These are phyloP conservation scores for Leptoxyphium fumago DNA, from an alignment of 2,329 filamentous ascomycete species.

Conservation along the genomic window DNA sequence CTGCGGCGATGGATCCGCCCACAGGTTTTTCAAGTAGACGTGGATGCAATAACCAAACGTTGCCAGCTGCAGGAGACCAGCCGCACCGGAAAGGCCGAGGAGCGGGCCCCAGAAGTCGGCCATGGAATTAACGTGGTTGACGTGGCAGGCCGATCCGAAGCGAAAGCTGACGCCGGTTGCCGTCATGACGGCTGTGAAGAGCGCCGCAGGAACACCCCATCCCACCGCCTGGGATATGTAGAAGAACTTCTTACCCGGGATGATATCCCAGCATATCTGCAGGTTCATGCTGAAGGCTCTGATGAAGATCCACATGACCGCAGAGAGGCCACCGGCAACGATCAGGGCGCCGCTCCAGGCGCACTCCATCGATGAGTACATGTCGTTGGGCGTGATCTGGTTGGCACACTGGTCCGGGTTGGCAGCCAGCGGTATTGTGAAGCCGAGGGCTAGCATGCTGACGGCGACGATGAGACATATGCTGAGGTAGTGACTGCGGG, in stretches of 20 bases:
- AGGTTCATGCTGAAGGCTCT: conserved; percentile 84
- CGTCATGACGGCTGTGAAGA: conserved; percentile 60
- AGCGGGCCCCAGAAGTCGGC: conserved; percentile 83
- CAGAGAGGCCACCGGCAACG: conserved; percentile 70
- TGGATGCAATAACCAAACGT: conserved; percentile 86
- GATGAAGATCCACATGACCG: conserved; percentile 80
- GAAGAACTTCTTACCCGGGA: conserved; percentile 81
- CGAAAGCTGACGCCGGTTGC: conserved; percentile 89
- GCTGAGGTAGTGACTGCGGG: conserved; percentile 82
- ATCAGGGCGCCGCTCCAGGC: conserved; percentile 79
- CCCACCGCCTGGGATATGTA: conserved; percentile 65
- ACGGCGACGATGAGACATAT: conserved; percentile 69
- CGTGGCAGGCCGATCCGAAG: conserved; percentile 82
- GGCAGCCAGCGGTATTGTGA: conserved; percentile 72
- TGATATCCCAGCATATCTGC: conserved; percentile 94
- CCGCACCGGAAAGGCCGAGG: conserved; percentile 59
- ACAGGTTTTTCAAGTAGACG: conserved; percentile 74
- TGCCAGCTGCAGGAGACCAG: conserved; percentile 65
- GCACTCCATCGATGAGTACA: conserved; percentile 68
- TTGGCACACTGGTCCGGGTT: conserved; percentile 75
- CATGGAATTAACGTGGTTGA: conserved; percentile 77
- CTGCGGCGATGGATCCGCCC: conserved; percentile 47
- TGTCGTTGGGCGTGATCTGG: conserved; percentile 82
- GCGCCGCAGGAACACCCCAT: conserved; percentile 69
- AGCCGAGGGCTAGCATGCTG: conserved; percentile 74